Evolutionary conservation across 1,139 yeast genomes (phyloP).

Genomic region (Geotrichum aggregatum): DNA sequence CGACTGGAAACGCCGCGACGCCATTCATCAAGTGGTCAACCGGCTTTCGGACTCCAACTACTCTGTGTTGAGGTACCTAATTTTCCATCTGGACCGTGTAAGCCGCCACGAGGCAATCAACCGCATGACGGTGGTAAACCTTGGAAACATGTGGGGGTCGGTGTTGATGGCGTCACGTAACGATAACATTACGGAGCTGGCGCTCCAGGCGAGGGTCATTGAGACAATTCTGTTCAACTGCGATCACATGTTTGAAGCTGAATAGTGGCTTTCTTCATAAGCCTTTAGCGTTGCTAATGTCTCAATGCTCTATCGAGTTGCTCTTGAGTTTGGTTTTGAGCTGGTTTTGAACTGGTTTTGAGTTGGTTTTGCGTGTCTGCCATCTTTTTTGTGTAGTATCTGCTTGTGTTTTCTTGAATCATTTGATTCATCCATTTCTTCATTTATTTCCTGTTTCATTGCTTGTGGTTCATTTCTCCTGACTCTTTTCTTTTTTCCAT

Average conservation of each 20-base stretch:
- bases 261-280: constrained; percentile 4
- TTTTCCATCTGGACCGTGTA: constrained; percentile 79
- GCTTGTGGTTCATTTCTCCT: too few species aligned
- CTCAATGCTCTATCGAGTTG: neutral
- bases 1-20: constrained; percentile 56
- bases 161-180: constrained; percentile 49
- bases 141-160: constrained; percentile 94
- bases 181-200: constrained; percentile 64
- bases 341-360: too few species aligned
- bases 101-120: constrained; percentile 59
- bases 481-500: neutral
- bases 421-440: too few species aligned
- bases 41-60: constrained; percentile 92
- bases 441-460: too few species aligned
- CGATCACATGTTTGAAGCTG: constrained; percentile 21
- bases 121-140: constrained; percentile 73
- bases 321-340: too few species aligned
- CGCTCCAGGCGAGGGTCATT: constrained; percentile 73
- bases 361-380: too few species aligned
- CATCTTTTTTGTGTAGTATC: neutral
- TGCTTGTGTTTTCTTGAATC: neutral
- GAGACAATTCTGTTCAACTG: constrained; percentile 61
- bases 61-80: constrained; percentile 77
- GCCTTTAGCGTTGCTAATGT: too few species aligned
- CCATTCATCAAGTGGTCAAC: constrained; percentile 80